Evolutionary conservation across 805 yeast genomes (phyloP).

Genomic region (Grigorovia jiainica): DNA sequence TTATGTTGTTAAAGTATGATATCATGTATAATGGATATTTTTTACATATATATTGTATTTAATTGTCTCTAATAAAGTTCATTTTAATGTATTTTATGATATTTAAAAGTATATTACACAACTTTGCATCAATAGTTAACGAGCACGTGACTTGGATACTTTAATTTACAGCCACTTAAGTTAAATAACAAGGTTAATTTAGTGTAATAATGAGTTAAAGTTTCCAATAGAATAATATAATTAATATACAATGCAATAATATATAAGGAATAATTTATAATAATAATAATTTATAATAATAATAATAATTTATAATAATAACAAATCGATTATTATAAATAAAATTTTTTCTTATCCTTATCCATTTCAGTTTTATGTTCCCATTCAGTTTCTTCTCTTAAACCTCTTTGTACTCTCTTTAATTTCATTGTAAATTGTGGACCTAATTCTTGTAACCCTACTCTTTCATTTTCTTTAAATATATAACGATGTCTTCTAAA

Average conservation of each 20-base stretch:
- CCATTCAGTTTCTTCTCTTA: conserved; percentile 90
- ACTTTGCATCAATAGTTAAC: too few relatives aligned
- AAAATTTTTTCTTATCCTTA: conserved; percentile 86
- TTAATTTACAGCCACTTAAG: too few relatives aligned
- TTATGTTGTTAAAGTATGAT: too few relatives aligned
- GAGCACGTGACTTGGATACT: too few relatives aligned
- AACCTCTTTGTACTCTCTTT: conserved; percentile 83
- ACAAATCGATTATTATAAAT: conserved; percentile 36
- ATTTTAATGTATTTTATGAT: too few relatives aligned
- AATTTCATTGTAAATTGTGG: conserved; percentile 91
- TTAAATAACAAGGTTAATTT: too few relatives aligned
- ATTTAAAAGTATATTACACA: too few relatives aligned
- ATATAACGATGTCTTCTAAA: conserved; percentile 92
- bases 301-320: neutral
- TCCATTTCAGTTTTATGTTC: conserved; percentile 96
- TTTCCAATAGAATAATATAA: too few relatives aligned
- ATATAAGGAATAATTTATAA: neutral
- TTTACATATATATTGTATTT: too few relatives aligned
- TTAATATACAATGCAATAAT: neutral
- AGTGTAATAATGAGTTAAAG: too few relatives aligned
- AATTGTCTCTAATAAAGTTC: too few relatives aligned
- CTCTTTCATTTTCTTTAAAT: conserved; percentile 81
- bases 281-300: neutral
- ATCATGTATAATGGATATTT: too few relatives aligned
- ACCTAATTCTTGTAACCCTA: conserved; percentile 91